These are phyloP conservation scores for Chaetomium cochliodes DNA, from an alignment of 495 filamentous ascomycete genomes.

Conservation along the genomic window DNA sequence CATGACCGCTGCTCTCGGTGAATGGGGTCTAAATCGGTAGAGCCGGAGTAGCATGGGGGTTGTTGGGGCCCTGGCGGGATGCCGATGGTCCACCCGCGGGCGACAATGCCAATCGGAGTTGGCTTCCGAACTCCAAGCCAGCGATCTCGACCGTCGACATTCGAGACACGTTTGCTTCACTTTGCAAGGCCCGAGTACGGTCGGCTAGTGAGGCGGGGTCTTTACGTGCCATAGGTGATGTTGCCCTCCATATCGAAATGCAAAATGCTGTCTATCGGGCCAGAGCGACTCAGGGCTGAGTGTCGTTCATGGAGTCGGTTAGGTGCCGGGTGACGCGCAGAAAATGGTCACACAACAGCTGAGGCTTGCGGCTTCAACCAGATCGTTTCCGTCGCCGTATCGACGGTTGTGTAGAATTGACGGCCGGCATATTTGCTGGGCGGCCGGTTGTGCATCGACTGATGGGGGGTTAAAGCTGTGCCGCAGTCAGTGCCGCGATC, in stretches of 20 bases:
- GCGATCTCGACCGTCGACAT: background rate
- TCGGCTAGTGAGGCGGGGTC: background rate
- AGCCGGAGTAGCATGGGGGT: background rate
- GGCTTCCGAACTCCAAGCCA: background rate
- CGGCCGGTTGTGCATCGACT: too few species aligned
- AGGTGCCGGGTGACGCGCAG: too few species aligned
- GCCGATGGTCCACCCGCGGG: background rate
- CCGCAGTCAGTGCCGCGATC: background rate
- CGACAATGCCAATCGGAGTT: constrained; percentile 17
- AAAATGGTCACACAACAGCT: too few species aligned
- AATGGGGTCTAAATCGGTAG: background rate
- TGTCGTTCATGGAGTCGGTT: too few species aligned
- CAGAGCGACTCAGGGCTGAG: too few species aligned
- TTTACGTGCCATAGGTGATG: too few species aligned
- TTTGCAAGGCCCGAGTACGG: background rate
- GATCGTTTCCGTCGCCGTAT: too few species aligned
- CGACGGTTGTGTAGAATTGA: too few species aligned
- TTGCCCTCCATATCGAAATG: background rate
- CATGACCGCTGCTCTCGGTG: background rate
- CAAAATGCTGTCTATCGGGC: background rate
- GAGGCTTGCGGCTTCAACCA: too few species aligned
- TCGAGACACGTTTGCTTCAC: background rate
- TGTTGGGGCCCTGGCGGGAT: background rate
- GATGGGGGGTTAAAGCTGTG: background rate
- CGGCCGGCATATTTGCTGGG: too few species aligned